Evolutionary conservation across 2,329 filamentous ascomycete genomes (phyloP).

Genomic region (Aspergillus cejpii): DNA sequence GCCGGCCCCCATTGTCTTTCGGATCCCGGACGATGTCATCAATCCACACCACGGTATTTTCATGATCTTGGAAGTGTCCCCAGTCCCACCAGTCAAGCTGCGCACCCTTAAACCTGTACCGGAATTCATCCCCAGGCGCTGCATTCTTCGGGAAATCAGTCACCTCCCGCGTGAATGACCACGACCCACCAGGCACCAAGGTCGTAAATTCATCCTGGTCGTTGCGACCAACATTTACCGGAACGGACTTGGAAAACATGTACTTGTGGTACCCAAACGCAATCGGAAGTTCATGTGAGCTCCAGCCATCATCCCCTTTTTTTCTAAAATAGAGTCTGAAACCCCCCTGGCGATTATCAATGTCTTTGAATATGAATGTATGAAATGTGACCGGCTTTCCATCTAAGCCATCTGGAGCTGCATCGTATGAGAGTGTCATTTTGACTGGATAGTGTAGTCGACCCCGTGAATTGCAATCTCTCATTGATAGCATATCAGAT

Average conservation of each 20-base stretch:
- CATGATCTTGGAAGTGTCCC: slow-evolving; percentile 1
- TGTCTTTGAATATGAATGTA: neutral
- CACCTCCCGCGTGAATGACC: neutral
- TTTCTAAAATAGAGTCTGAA: neutral
- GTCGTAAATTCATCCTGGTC: neutral
- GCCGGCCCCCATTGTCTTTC: neutral
- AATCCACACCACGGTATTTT: slow-evolving; percentile 3
- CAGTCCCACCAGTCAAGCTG: slow-evolving; percentile 4
- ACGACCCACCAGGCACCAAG: neutral
- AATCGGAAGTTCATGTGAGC: neutral
- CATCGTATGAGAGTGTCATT: neutral
- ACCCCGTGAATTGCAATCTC: neutral
- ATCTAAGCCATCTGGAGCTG: neutral
- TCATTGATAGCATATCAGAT: neutral
- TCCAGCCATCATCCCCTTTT: neutral
- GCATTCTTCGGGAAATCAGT: neutral
- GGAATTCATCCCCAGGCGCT: neutral
- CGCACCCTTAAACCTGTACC: neutral
- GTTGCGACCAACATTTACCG: neutral
- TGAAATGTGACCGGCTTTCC: neutral
- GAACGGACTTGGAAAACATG: neutral
- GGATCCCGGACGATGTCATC: neutral
- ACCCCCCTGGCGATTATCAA: neutral
- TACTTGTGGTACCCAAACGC: neutral
- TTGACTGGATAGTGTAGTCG: neutral